Evolutionary conservation across 768 basidiomycete genomes (phyloP), one percentile per base, ranked within the genome.

Genomic region (Tubosaeta brunneosetosa): DNA sequence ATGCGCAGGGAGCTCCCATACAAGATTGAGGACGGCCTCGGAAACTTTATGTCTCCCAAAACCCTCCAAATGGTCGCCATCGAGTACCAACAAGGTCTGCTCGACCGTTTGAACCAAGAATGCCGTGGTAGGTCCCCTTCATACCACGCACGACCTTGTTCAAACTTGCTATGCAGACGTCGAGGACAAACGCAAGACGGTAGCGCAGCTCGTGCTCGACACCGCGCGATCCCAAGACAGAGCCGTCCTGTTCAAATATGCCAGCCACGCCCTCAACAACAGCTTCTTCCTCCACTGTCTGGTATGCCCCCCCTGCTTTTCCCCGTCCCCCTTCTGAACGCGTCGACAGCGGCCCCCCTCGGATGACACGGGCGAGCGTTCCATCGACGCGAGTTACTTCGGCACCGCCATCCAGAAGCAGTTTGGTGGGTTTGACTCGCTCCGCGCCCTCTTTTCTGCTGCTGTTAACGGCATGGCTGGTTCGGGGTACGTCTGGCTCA

Each of bases 241-340:
- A 48, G 77, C 83, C 1, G 70, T 94, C 48, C 81, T 83, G 25
- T 98, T 94, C 71, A 95, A 90, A 70, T 93, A 94, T 64, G 93
- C 94, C 4, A 88, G 88, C 57, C 80, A 91, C 44, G 91, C 95
- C 6, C 74, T 97, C 55, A 99, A 98, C 73, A 98, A 97, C 69
- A 84, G 85, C 60, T 98, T 91, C 79, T 98, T 98, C 77, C 78
- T 99, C 27, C 80, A 90, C 58, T 78, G 77, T 52, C 77, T 99
- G 36, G 95, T 97, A 67, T 47, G 92, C 77, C 27, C 10, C n/a
- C 41, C 25, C 41, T 9, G 11, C 13, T 37, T 25, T 19, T 25
- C 46, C 47, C 34, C 14, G 6, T 16, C 22, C 3, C 14, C 3
- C 16, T 42, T 26, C 49, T 53, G 49, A 56, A 26, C n/a, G 14